Conservation (phyloP, 2,329 filamentous ascomycete species). For the Hansfordia pulvinata region DNA sequence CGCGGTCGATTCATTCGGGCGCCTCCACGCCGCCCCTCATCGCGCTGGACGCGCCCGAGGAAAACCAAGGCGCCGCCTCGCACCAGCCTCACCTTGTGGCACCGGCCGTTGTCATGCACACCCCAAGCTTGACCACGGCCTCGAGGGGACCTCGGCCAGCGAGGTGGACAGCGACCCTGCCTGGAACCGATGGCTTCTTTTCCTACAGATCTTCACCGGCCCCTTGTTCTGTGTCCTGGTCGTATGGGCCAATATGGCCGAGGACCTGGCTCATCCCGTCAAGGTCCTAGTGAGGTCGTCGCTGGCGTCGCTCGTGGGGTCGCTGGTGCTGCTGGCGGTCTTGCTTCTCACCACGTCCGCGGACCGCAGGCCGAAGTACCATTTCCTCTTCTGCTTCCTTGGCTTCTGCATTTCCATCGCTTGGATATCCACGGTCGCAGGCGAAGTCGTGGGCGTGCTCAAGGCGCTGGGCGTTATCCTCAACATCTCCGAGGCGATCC, state of each 20-base stretch:
- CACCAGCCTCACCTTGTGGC: constrained; percentile 1
- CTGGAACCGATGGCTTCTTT: constrained; percentile 88
- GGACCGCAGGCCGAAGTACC: constrained; percentile 54
- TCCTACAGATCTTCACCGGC: constrained; percentile 73
- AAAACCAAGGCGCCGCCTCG: neutral
- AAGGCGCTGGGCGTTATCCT: constrained; percentile 88
- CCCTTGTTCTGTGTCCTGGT: constrained; percentile 73
- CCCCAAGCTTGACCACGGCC: constrained; percentile 1
- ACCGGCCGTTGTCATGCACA: constrained; percentile 2
- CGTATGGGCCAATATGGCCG: constrained; percentile 53
- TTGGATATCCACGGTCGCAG: constrained; percentile 93
- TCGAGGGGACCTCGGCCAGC: constrained; percentile 11
- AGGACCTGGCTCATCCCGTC: constrained; percentile 40
- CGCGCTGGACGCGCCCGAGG: constrained; percentile 4
- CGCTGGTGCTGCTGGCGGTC: constrained; percentile 50
- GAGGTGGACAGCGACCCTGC: too few relatives aligned
- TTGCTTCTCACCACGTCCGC: constrained; percentile 58
- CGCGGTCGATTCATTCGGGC: constrained; percentile 18
- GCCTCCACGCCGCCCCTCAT: constrained; percentile 3
- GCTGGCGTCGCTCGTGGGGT: constrained; percentile 53
- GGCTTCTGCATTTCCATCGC: constrained; percentile 86
- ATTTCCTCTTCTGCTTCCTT: constrained; percentile 70
- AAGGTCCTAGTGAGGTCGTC: constrained; percentile 40
- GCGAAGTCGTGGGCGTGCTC: constrained; percentile 87
- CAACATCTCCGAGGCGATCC: constrained; percentile 85